Conservation (phyloP, 148 eudicot genomes). For the Beta vulgaris region DNA sequence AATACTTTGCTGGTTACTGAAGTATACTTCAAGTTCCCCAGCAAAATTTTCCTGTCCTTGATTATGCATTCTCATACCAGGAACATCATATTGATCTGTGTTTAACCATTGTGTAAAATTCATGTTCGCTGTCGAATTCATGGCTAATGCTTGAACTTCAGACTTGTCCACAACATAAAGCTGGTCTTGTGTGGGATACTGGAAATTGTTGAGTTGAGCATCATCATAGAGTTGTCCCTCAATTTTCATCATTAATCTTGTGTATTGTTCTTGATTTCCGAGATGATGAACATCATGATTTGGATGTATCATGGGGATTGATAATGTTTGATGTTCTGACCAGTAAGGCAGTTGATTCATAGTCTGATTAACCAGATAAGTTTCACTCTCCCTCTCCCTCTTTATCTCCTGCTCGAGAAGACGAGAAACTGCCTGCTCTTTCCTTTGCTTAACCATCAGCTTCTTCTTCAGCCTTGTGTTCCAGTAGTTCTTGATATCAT, state of each 20-base stretch:
- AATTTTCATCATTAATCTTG: slow-evolving; percentile 22
- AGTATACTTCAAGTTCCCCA: slow-evolving; percentile 29
- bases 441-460: slow-evolving; percentile 51
- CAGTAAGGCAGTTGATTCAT: slow-evolving; percentile 35
- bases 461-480: slow-evolving; percentile 71
- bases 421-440: slow-evolving; percentile 39
- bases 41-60: slow-evolving; percentile 33
- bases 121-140: background rate
- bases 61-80: slow-evolving; percentile 15
- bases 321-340: slow-evolving; percentile 25
- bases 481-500: slow-evolving; percentile 72
- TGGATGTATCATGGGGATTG: slow-evolving; percentile 15
- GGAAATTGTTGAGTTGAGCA: slow-evolving; percentile 24
- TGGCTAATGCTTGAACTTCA: background rate
- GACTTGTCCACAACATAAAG: slow-evolving; percentile 22
- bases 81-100: slow-evolving; percentile 12
- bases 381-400: slow-evolving; percentile 34
- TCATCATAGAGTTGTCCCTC: slow-evolving; percentile 29
- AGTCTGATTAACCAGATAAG: slow-evolving; percentile 28
- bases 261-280: slow-evolving; percentile 28
- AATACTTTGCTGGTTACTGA: slow-evolving; percentile 22
- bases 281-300: slow-evolving; percentile 2
- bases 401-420: slow-evolving; percentile 43
- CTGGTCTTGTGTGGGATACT: slow-evolving; percentile 28
- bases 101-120: slow-evolving; percentile 23